phyloP scores from a whole-genome alignment of 2,329 filamentous ascomycete species.

The Phymatotrichopsis omnivora region DNA sequence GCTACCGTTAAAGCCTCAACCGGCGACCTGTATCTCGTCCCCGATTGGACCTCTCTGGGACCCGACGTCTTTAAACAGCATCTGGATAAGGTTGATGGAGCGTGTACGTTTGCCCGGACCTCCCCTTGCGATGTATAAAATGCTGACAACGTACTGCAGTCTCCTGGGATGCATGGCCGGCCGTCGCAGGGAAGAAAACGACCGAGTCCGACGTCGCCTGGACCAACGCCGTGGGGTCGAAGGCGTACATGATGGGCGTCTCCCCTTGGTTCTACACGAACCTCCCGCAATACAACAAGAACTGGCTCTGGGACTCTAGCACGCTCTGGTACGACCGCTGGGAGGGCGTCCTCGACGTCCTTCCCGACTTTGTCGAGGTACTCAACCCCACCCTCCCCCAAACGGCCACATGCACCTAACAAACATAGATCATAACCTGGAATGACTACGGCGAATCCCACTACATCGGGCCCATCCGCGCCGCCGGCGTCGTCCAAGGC shows the following conservation, averaged over 20 bases:
- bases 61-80: slow-evolving; percentile 33
- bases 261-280: slow-evolving; percentile 53
- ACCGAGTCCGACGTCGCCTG: slow-evolving; percentile 38
- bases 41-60: slow-evolving; percentile 42
- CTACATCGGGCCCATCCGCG: slow-evolving; percentile 45
- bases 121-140: neutral
- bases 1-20: slow-evolving; percentile 35
- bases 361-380: slow-evolving; percentile 44
- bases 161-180: slow-evolving; percentile 44
- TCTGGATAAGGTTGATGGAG: slow-evolving; percentile 32
- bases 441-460: slow-evolving; percentile 53
- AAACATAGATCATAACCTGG: slow-evolving; percentile 44
- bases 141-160: slow-evolving; percentile 31
- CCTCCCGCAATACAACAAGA: slow-evolving; percentile 47
- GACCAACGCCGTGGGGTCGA: slow-evolving; percentile 35
- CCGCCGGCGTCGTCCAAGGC: slow-evolving; percentile 41
- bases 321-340: slow-evolving; percentile 51
- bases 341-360: slow-evolving; percentile 43
- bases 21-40: slow-evolving; percentile 39
- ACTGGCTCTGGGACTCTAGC: slow-evolving; percentile 55
- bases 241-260: slow-evolving; percentile 45
- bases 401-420: neutral
- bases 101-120: slow-evolving; percentile 27
- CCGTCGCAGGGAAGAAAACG: slow-evolving; percentile 36
- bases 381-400: neutral